phyloP scores from a whole-genome alignment of 148 eudicot species.

The Polygonum aviculare region DNA sequence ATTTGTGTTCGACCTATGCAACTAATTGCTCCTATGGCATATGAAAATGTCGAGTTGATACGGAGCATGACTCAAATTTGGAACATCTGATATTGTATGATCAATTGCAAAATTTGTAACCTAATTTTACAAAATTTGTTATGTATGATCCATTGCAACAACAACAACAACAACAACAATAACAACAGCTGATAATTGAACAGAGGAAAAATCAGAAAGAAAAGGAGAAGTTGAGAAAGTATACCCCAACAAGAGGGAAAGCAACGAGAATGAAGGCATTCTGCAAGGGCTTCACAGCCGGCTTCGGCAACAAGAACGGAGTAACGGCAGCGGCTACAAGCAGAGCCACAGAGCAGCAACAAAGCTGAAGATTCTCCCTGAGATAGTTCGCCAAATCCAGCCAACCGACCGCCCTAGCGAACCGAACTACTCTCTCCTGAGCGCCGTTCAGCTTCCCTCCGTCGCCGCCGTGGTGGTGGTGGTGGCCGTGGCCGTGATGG shows the following conservation, averaged over 20 bases:
- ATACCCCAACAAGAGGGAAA: constrained; percentile 96
- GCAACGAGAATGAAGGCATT: constrained; percentile 42
- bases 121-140: not conserved
- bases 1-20: not conserved
- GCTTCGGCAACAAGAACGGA: constrained; percentile 57
- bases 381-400: constrained; percentile 57
- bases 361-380: constrained; percentile 73
- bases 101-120: too few species aligned
- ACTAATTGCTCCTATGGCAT: not conserved
- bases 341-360: constrained; percentile 61
- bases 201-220: too few species aligned
- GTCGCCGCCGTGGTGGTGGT: constrained; percentile 17
- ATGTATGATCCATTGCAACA: not conserved
- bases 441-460: constrained; percentile 27
- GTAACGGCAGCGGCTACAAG: constrained; percentile 61
- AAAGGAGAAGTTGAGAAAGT: not conserved
- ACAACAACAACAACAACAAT: too few species aligned
- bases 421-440: constrained; percentile 49
- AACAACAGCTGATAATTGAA: not conserved
- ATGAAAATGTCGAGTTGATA: not conserved
- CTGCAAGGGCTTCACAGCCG: constrained; percentile 47
- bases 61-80: not conserved
- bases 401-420: constrained; percentile 65
- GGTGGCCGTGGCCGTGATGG: constrained; percentile 23
- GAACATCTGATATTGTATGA: not conserved